phyloP scores from a whole-genome alignment of 2,329 filamentous ascomycete species.

The Trichoderma citrinoviride region DNA sequence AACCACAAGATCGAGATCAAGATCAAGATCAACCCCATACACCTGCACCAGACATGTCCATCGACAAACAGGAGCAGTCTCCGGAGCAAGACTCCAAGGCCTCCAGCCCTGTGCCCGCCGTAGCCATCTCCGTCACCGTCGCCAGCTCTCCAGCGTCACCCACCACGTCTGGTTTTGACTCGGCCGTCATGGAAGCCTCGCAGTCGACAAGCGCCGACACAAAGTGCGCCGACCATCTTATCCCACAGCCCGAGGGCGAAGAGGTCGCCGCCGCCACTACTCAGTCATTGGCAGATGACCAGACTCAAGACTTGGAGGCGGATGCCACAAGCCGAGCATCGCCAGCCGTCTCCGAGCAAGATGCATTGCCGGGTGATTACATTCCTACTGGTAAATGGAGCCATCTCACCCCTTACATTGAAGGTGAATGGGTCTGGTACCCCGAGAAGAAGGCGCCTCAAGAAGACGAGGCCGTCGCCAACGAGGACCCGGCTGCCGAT shows the following conservation, averaged over 20 bases:
- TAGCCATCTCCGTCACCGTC: neutral
- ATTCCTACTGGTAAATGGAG: slow-evolving; percentile 37
- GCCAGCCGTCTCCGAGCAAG: slow-evolving; percentile 5
- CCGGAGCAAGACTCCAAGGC: neutral
- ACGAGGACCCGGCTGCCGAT: slow-evolving; percentile 34
- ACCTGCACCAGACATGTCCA: no score
- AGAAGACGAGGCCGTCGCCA: slow-evolving; percentile 32
- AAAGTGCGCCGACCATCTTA: neutral
- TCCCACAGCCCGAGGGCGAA: neutral
- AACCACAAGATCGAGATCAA: neutral
- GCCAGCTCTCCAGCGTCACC: neutral
- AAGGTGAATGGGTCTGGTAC: slow-evolving; percentile 40
- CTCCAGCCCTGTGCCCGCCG: neutral
- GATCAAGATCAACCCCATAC: no score
- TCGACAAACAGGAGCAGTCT: neutral
- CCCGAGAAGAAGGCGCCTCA: slow-evolving; percentile 38
- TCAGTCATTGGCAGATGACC: neutral
- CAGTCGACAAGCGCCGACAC: slow-evolving; percentile 2
- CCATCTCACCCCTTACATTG: slow-evolving; percentile 42
- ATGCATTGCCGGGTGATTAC: slow-evolving; percentile 31
- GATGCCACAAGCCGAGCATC: neutral
- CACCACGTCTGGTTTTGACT: slow-evolving; percentile 3
- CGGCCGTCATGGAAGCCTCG: neutral
- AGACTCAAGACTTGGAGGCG: neutral
- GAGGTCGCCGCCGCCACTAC: neutral